phyloP scores from a whole-genome alignment of 176 grass and related monocot species.

The Lolium perenne region DNA sequence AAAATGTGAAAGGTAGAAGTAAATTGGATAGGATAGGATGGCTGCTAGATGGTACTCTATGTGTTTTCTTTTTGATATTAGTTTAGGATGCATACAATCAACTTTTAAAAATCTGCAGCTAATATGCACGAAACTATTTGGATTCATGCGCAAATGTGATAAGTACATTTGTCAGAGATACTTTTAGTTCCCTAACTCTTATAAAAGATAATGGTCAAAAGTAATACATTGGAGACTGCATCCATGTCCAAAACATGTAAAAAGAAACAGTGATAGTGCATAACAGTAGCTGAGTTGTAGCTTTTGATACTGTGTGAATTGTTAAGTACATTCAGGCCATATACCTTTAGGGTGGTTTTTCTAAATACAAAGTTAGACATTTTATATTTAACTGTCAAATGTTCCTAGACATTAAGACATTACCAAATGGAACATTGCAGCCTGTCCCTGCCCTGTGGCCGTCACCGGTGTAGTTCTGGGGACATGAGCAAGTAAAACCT shows the following conservation, averaged over 20 bases:
- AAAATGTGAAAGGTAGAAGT: background rate
- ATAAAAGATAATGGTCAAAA: background rate
- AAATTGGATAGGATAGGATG: background rate
- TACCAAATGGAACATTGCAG: background rate
- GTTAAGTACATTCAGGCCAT: background rate
- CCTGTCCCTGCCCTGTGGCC: constrained; percentile 11
- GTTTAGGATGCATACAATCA: background rate
- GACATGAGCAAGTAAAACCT: constrained; percentile 42
- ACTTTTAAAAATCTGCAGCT: background rate
- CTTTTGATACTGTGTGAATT: background rate
- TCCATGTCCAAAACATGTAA: background rate
- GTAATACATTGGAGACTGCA: background rate
- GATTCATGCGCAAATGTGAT: background rate
- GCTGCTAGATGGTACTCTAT: background rate
- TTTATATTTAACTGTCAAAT: too few relatives aligned
- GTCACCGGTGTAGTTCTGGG: background rate
- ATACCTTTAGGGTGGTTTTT: background rate
- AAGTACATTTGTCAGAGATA: background rate
- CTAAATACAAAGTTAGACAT: background rate
- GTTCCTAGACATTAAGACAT: too few relatives aligned
- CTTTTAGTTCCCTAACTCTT: background rate
- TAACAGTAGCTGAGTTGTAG: constrained; percentile 3
- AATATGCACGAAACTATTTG: background rate
- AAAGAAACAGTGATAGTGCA: background rate
- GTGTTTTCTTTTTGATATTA: background rate